Conservation (phyloP, 2,329 filamentous ascomycete species). For the Fusarium kyushuense region DNA sequence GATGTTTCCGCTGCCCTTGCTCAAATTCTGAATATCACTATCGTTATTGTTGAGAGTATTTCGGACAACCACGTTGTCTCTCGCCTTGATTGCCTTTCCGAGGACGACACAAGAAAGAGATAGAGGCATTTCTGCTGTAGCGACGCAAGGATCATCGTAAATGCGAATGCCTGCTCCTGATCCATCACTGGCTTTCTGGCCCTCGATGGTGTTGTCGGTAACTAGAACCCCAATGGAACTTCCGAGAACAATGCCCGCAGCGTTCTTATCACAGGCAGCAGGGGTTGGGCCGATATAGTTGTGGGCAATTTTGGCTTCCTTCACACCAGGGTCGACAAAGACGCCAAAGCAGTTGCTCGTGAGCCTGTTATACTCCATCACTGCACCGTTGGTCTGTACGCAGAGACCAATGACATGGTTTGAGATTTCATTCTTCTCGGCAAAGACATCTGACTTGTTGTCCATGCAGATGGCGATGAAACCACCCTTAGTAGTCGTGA, state of each 20-base stretch:
- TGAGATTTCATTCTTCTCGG: slow-evolving; percentile 50
- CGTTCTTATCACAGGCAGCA: slow-evolving; percentile 12
- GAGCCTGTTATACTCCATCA: slow-evolving; percentile 52
- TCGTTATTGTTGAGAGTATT: slow-evolving; percentile 51
- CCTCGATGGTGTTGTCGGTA: slow-evolving; percentile 47
- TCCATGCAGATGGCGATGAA: slow-evolving; percentile 55
- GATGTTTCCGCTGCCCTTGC: slow-evolving; percentile 41
- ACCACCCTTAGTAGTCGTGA: slow-evolving; percentile 36
- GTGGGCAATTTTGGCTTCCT: slow-evolving; percentile 47
- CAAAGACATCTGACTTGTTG: slow-evolving; percentile 47
- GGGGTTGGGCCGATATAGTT: slow-evolving; percentile 48
- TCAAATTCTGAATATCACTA: slow-evolving; percentile 39
- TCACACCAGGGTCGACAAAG: slow-evolving; percentile 51
- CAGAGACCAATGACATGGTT: slow-evolving; percentile 52
- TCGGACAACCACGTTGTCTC: slow-evolving; percentile 45
- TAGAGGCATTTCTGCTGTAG: background rate
- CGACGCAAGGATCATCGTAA: slow-evolving; percentile 43
- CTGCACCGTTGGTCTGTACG: slow-evolving; percentile 51
- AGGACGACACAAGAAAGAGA: slow-evolving; percentile 34
- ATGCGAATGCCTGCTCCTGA: slow-evolving; percentile 42
- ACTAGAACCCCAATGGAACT: slow-evolving; percentile 48
- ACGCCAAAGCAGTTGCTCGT: slow-evolving; percentile 49
- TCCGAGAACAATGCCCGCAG: slow-evolving; percentile 46
- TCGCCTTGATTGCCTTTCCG: slow-evolving; percentile 34
- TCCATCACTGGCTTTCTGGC: slow-evolving; percentile 34